phyloP scores from a whole-genome alignment of 2,329 filamentous ascomycete genomes.

The Fusarium verrucosum region DNA sequence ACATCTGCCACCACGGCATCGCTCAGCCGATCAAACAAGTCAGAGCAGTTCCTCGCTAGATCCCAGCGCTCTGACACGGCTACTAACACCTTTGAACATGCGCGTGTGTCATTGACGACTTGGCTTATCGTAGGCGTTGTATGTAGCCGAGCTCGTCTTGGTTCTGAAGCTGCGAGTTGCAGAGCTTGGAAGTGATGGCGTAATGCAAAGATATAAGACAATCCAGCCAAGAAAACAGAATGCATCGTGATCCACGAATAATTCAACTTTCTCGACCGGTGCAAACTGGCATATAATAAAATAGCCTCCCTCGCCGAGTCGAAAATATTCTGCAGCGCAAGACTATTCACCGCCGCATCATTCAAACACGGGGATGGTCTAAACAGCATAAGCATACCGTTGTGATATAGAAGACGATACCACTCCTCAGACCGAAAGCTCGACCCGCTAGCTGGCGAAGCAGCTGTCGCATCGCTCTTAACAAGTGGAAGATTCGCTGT shows the following conservation, averaged over 20 bases:
- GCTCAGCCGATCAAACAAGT: conserved; percentile 55
- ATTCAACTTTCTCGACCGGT: conserved; percentile 57
- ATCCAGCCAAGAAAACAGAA: conserved; percentile 57
- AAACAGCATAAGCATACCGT: conserved; percentile 55
- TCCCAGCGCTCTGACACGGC: conserved; percentile 57
- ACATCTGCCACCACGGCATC: conserved; percentile 55
- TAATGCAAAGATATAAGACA: conserved; percentile 56
- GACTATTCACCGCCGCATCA: conserved; percentile 40
- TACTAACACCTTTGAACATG: conserved; percentile 56
- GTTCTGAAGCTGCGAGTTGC: conserved; percentile 18
- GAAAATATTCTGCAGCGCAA: conserved; percentile 51
- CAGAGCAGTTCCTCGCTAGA: conserved; percentile 51
- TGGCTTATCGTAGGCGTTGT: conserved; percentile 52
- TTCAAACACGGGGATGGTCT: conserved; percentile 51
- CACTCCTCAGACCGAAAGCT: conserved; percentile 54
- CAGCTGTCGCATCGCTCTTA: conserved; percentile 33
- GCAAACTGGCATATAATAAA: conserved; percentile 54
- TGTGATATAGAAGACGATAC: conserved; percentile 56
- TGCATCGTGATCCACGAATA: conserved; percentile 61
- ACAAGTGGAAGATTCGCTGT: conserved; percentile 44
- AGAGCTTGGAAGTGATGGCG: conserved; percentile 51
- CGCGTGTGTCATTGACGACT: conserved; percentile 54
- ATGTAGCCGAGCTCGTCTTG: conserved; percentile 30
- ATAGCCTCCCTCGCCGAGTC: conserved; percentile 53
- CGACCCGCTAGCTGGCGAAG: conserved; percentile 43